A percentile compares a stretch with the other conserved stretches of the same genome.
Conservation (phyloP, 495 filamentous ascomycete species). For the Talaromyces thailandensis region DNA sequence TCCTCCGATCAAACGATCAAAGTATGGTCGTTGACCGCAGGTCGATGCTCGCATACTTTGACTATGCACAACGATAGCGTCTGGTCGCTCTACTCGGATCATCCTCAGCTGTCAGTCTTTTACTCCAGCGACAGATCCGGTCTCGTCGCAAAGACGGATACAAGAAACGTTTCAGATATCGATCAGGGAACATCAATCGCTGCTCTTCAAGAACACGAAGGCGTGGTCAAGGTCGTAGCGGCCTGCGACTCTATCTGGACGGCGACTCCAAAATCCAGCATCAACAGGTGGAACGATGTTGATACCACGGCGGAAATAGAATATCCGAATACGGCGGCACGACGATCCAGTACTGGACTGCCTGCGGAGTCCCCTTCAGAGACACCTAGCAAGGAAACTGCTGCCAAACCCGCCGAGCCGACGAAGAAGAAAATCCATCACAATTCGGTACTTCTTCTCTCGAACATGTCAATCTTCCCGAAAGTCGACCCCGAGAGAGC, state of each 20-base stretch:
- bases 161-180: slow-evolving; percentile 64
- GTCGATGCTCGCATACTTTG: slow-evolving; percentile 91
- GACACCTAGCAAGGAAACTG: slow-evolving; percentile 25
- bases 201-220: slow-evolving; percentile 82
- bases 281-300: slow-evolving; percentile 88
- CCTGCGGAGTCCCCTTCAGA: slow-evolving; percentile 16
- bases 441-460: slow-evolving; percentile 67
- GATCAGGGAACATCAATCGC: slow-evolving; percentile 87
- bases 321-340: slow-evolving; percentile 46
- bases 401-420: slow-evolving; percentile 19
- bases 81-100: slow-evolving; percentile 87
- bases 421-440: slow-evolving; percentile 61
- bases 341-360: slow-evolving; percentile 29
- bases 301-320: slow-evolving; percentile 60
- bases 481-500: slow-evolving; percentile 40
- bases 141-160: slow-evolving; percentile 88
- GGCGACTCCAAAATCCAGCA: slow-evolving; percentile 85
- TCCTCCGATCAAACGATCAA: slow-evolving; percentile 97
- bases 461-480: slow-evolving; percentile 73
- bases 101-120: slow-evolving; percentile 78
- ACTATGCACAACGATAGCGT: slow-evolving; percentile 99
- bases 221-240: slow-evolving; percentile 75
- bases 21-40: slow-evolving; percentile 90
- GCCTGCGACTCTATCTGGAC: slow-evolving; percentile 85
- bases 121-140: slow-evolving; percentile 91